Evolutionary conservation across 139 green algal species (phyloP).

Genomic region (Chlamydomonas eustigma): DNA sequence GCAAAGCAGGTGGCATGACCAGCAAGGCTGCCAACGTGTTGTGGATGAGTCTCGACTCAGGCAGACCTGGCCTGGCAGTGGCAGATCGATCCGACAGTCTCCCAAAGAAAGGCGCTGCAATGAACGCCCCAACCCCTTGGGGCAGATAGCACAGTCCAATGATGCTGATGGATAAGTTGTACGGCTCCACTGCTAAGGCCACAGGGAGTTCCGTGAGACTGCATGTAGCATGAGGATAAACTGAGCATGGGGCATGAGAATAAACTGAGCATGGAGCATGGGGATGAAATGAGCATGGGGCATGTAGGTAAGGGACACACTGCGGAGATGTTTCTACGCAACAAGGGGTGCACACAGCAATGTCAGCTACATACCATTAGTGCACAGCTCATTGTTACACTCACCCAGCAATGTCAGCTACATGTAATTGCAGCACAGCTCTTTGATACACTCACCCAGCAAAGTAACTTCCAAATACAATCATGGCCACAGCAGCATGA

Average conservation of each 20-base stretch:
- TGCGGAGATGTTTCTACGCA: too few species aligned
- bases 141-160: neutral
- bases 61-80: neutral
- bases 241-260: neutral
- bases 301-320: too few species aligned
- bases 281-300: too few species aligned
- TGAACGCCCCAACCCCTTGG: neutral
- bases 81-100: neutral
- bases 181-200: neutral
- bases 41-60: neutral
- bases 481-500: neutral
- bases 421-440: neutral
- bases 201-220: neutral
- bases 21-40: neutral
- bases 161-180: neutral
- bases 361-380: neutral
- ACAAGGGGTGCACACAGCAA: neutral
- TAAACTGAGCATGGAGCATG: slow-evolving; percentile 3
- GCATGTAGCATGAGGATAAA: neutral
- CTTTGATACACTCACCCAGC: neutral
- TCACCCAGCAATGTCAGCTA: neutral
- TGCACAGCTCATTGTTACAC: neutral
- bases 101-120: neutral
- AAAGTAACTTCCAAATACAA: neutral
- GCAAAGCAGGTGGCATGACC: neutral